Percentiles rank a stretch among this genome's conserved stretches.
These are phyloP conservation scores for Boletus fagicola DNA, from an alignment of 768 basidiomycete genomes.

Conservation along the genomic window DNA sequence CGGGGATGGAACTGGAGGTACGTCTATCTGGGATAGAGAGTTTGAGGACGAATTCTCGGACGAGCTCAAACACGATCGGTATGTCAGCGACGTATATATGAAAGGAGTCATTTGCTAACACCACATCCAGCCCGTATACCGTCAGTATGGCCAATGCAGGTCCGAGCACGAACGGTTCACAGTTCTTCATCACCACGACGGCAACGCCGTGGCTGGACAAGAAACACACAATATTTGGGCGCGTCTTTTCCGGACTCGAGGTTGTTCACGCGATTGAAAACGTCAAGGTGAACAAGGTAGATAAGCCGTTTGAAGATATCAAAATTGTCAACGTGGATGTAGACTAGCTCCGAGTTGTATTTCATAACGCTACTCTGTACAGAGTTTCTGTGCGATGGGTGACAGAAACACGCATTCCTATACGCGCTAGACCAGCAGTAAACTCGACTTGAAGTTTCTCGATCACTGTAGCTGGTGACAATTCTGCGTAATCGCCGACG, in stretches of 20 bases:
- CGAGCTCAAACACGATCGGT: constrained; percentile 89
- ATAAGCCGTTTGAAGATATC: constrained; percentile 93
- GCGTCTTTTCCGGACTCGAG: constrained; percentile 83
- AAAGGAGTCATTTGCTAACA: constrained; percentile 3
- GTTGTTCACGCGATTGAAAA: constrained; percentile 92
- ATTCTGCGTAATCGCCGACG: constrained; percentile 4
- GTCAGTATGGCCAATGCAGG: constrained; percentile 96
- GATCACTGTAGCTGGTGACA: constrained; percentile 27
- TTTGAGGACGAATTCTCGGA: constrained; percentile 95
- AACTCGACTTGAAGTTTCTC: constrained; percentile 37
- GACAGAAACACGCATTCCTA: constrained; percentile 26
- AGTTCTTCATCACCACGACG: constrained; percentile 97
- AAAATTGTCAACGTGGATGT: constrained; percentile 81
- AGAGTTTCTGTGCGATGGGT: constrained; percentile 36
- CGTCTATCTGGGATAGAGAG: constrained; percentile 84
- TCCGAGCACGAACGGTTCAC: constrained; percentile 87
- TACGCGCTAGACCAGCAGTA: constrained; percentile 25
- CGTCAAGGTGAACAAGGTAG: constrained; percentile 77
- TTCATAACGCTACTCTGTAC: constrained; percentile 50
- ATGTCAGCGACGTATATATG: constrained; percentile 13
- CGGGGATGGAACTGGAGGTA: constrained; percentile 93
- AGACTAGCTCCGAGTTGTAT: constrained; percentile 41
- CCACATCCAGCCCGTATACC: constrained; percentile 73
- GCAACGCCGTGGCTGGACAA: constrained; percentile 92
- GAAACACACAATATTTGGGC: constrained; percentile 91